Conservation (phyloP, 192 early-diverging fungal genomes). For the Oehlia diaphana region DNA sequence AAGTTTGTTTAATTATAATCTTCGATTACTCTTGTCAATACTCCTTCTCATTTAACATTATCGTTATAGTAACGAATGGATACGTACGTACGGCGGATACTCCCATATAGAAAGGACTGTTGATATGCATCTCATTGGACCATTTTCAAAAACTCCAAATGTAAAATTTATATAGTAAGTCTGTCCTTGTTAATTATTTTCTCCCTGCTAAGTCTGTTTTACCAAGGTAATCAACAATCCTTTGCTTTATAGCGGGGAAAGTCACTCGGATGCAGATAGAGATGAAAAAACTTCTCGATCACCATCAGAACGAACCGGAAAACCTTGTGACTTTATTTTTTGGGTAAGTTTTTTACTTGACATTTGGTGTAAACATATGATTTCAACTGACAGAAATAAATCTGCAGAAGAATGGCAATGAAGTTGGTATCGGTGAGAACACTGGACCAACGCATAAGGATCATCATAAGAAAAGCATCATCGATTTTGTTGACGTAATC, state of each 20-base stretch:
- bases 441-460: slow-evolving; percentile 22
- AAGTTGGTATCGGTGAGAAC: slow-evolving; percentile 27
- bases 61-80: slow-evolving; percentile 16
- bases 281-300: slow-evolving; percentile 12
- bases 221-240: background rate
- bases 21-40: background rate
- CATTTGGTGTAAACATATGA: background rate
- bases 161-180: too few relatives aligned
- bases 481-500: slow-evolving; percentile 17
- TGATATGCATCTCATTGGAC: slow-evolving; percentile 3
- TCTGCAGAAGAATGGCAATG: background rate
- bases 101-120: slow-evolving; percentile 8
- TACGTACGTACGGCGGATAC: slow-evolving; percentile 1
- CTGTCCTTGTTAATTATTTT: background rate
- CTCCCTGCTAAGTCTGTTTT: background rate
- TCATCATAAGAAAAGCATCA: slow-evolving; percentile 1
- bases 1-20: background rate
- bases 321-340: slow-evolving; percentile 27
- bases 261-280: slow-evolving; percentile 16
- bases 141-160: background rate
- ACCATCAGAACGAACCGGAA: slow-evolving; percentile 2
- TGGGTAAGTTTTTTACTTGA: slow-evolving; percentile 1
- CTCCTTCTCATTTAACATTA: background rate
- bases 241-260: slow-evolving; percentile 18
- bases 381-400: background rate